Evolutionary conservation across 1,139 yeast species (phyloP), one percentile per base, ranked within the genome.

Genomic region (Blastobotrys illinoisensis): DNA sequence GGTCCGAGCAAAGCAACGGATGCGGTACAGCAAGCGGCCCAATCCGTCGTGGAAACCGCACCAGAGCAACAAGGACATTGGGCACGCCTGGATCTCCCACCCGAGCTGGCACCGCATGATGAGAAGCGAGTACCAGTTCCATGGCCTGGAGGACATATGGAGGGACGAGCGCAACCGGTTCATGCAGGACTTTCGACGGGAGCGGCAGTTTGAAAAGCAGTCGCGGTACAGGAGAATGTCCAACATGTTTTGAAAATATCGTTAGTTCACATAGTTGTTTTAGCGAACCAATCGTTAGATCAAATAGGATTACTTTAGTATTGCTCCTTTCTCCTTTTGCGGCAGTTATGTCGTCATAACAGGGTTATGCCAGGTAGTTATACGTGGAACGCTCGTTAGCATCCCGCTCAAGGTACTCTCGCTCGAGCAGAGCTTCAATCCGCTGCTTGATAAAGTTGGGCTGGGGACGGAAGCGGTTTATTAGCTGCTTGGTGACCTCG

Each of bases 391-490:
- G 72, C 60, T 85, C 83, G 0, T 79, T 79, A 0, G 79, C 80
- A 64, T 86, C 90, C 63, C 97, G 79, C 60, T 82, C 83, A 51
- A 93, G 69, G 66, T 90, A 93, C 65, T 91, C 98, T 61, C 87
- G 81, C 56, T 88, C 96, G 40, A 93, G 76, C 60, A 93, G 73
- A 26, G 82, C 86, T 59, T 88, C 95, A n/a, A 93, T 79, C 52
- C 96, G 80, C 60, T 79, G 82, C 67, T 89, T 89, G 59, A 93
- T 86, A 58, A 84, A 73, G 14, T 74, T 71, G 9, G 86, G 83
- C 56, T 82, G 82, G 0, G 95, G 88, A 49, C 79, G 80, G 70
- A 93, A 91, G 58, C 95, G 73, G 47, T 77, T 72, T 19, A 78
- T 72, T 44, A 89, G 75, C 60, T 83, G 88, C 53, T 79, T 77